Evolutionary conservation across 2,329 filamentous ascomycete genomes (phyloP).

Genomic region (Colletotrichum tanaceti): DNA sequence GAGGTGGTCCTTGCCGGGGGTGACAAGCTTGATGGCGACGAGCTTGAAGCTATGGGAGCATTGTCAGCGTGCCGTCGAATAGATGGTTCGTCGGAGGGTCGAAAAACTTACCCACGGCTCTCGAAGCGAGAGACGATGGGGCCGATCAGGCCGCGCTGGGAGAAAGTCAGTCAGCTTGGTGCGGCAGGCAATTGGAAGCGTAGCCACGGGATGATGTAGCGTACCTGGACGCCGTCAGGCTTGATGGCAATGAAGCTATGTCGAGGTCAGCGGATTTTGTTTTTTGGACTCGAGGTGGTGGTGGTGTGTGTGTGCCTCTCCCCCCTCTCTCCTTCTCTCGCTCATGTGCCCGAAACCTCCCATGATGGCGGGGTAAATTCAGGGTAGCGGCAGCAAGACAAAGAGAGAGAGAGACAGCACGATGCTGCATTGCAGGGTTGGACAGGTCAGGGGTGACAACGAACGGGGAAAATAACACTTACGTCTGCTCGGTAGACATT

Average conservation of each 20-base stretch:
- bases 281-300: constrained; percentile 8
- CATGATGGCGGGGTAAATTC: constrained; percentile 50
- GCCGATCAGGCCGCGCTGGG: constrained; percentile 93
- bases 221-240: constrained; percentile 98
- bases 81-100: background rate
- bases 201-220: constrained; percentile 43
- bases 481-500: constrained; percentile 92
- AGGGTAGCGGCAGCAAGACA: constrained; percentile 12
- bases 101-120: constrained; percentile 80
- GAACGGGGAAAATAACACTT: constrained; percentile 56
- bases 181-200: constrained; percentile 23
- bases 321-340: constrained; percentile 10
- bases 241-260: constrained; percentile 99
- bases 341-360: constrained; percentile 23
- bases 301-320: constrained; percentile 32
- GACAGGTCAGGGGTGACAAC: background rate
- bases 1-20: constrained; percentile 92
- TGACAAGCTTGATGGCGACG: constrained; percentile 93
- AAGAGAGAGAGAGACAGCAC: constrained; percentile 32
- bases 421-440: constrained; percentile 18
- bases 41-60: constrained; percentile 85
- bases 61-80: constrained; percentile 16
- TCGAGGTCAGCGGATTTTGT: constrained; percentile 35
- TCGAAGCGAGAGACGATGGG: constrained; percentile 99
- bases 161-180: constrained; percentile 27